A percentile compares a stretch with the other conserved stretches of the same genome.
Evolutionary conservation across 352 stramenopile genomes (phyloP).

Genomic region (Globisporangium heterothallicum): DNA sequence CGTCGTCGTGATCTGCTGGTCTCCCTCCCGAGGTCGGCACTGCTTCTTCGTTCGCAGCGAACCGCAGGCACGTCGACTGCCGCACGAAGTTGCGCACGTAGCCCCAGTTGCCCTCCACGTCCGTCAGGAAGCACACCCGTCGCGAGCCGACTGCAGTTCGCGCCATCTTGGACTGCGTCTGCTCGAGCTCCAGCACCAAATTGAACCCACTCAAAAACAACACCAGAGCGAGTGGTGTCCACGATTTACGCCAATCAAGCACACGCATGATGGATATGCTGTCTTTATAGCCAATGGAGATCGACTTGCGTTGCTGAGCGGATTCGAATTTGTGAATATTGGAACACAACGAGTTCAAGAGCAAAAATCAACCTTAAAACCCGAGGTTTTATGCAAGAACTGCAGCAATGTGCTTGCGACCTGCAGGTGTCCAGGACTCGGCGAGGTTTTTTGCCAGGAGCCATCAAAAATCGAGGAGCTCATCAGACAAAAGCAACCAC

Average conservation of each 20-base stretch:
- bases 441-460: constrained; percentile 2
- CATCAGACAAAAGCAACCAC: constrained; percentile 6
- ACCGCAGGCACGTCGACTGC: constrained; percentile 54
- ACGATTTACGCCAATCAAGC: constrained; percentile 1
- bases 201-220: neutral
- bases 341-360: too few species aligned
- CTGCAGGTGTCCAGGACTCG: too few species aligned
- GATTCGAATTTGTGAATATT: neutral
- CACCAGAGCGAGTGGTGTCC: neutral
- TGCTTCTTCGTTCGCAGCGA: constrained; percentile 12
- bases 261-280: neutral
- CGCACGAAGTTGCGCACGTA: constrained; percentile 67
- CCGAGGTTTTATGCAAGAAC: constrained; percentile 1
- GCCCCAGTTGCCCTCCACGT: constrained; percentile 77
- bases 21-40: neutral
- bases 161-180: neutral
- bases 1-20: constrained; percentile 10
- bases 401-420: too few species aligned
- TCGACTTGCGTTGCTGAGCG: neutral
- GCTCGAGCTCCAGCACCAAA: neutral
- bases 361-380: constrained; percentile 7
- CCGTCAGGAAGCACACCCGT: constrained; percentile 68
- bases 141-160: constrained; percentile 10
- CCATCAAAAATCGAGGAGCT: constrained; percentile 13
- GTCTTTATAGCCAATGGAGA: constrained; percentile 1